A percentile compares a stretch with the other conserved stretches of the same genome.
These are phyloP conservation scores for Parastagonospora avenae DNA, from an alignment of 2,329 filamentous ascomycete species.

Conservation along the genomic window DNA sequence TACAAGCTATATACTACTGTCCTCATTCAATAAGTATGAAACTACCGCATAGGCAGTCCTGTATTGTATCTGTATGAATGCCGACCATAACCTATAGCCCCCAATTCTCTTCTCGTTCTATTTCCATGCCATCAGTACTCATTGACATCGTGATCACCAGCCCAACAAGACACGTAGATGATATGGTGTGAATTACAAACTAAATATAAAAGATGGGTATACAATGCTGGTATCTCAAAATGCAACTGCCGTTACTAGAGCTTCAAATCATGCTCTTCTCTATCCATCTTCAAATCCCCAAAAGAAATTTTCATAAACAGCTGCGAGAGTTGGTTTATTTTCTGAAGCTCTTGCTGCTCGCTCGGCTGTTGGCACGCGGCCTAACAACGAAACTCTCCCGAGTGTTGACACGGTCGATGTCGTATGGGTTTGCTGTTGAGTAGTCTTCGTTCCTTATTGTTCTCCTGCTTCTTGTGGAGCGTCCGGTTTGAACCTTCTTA, in stretches of 20 bases:
- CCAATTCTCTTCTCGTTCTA: too few relatives aligned
- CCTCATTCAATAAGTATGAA: too few relatives aligned
- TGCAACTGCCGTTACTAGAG: conserved; percentile 2
- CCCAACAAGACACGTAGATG: too few relatives aligned
- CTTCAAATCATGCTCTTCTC: background rate
- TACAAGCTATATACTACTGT: too few relatives aligned
- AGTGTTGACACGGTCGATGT: conserved; percentile 56
- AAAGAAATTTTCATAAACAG: background rate
- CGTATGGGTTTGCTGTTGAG: conserved; percentile 53
- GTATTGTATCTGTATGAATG: too few relatives aligned
- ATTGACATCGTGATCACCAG: background rate
- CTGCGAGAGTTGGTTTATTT: background rate
- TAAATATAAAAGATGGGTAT: conserved; percentile 26
- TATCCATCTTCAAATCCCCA: background rate
- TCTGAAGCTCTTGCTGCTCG: conserved; percentile 16
- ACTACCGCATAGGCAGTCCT: too few relatives aligned
- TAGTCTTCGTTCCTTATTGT: conserved; percentile 34
- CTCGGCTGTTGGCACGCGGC: conserved; percentile 24
- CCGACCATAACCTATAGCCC: too few relatives aligned
- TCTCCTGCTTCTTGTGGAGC: conserved; percentile 31
- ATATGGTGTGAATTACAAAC: background rate
- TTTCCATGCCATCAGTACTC: background rate
- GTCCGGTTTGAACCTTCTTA: conserved; percentile 36
- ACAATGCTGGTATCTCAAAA: conserved; percentile 21
- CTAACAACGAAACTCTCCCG: conserved; percentile 50